These are phyloP conservation scores for Wickerhamomyces hampshirensis DNA, from an alignment of 805 yeast species.

Conservation along the genomic window DNA sequence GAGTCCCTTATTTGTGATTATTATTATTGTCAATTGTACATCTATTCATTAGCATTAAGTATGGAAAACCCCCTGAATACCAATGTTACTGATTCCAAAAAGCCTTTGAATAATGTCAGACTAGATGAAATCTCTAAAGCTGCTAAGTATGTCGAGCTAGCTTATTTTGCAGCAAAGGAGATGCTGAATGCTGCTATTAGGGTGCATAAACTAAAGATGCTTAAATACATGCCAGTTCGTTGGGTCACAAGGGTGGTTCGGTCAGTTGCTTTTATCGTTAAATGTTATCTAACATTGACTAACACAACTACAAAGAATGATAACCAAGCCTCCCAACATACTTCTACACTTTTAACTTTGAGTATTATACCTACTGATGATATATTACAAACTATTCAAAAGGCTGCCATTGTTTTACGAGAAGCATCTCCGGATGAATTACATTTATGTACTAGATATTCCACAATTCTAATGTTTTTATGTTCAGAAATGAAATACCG, in stretches of 20 bases:
- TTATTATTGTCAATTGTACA: conserved; percentile 77
- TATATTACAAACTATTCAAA: conserved; percentile 59
- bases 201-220: conserved; percentile 56
- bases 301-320: conserved; percentile 27
- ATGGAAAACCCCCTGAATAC: conserved; percentile 35
- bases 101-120: conserved; percentile 34
- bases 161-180: conserved; percentile 80
- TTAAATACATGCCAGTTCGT: conserved; percentile 83
- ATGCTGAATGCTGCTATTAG: conserved; percentile 66
- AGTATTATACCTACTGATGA: conserved; percentile 70
- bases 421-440: conserved; percentile 89
- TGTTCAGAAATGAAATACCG: conserved; percentile 68
- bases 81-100: conserved; percentile 14
- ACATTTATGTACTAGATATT: conserved; percentile 76
- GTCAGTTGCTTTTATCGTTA: conserved; percentile 86
- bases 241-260: conserved; percentile 86
- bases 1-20: conserved; percentile 79
- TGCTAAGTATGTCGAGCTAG: conserved; percentile 74
- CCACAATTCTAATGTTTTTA: conserved; percentile 69
- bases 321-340: conserved; percentile 32
- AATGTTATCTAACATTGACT: conserved; percentile 69
- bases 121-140: conserved; percentile 68
- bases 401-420: conserved; percentile 66
- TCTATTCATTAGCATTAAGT: conserved; percentile 74
- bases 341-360: conserved; percentile 44